Evolutionary conservation across 1,284 basidiomycete species (phyloP), one percentile per base, ranked within the genome.

Genomic region (Ganoderma leucocontextum): DNA sequence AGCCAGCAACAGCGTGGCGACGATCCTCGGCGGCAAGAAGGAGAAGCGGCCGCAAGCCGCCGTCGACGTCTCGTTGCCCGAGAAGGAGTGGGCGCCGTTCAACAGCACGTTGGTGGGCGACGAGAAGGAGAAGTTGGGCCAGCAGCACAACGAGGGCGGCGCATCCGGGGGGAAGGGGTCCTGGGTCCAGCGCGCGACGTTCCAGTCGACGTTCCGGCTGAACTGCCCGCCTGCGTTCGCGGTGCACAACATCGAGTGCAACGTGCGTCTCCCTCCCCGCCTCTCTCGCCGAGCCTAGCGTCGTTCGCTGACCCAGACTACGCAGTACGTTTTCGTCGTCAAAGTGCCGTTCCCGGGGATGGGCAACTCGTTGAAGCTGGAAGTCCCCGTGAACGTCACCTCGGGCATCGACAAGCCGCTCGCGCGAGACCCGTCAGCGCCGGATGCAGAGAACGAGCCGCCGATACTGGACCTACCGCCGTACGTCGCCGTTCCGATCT

Each of bases 281-380:
- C 4, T 22, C 4, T 15, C 12, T n/a, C 4, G n/a, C 47, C 10
- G 13, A 4, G 13, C 3, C n/a, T 22, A 17, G 10, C 13, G 38
- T 25, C 12, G 10, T 15, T 17, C 7, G 38, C 39, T 25, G 7
- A 19, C 2, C 7, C 1, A 8, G 39, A n/a, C n/a, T 2, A 12
- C 15, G 12, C 59, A 72, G 71, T 65, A 72, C 22, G 7, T 25
- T 2, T 60, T 72, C 5, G 41, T 39, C 10, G n/a, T 73, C 35
- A 73, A 68, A 15, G 67, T 73, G 7, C 67, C 69, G 22, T 73
- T 73, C 53, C 69, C 72, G 3, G 72, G 72, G 1, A 63, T 73
- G 1, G 70, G 70, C 17, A 73, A 73, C 35, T 49, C 63, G 61
- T 25, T 71, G 12, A 36, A 53, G 29, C 44, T 69, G 4, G 53